phyloP scores from a whole-genome alignment of 23 red algal species.

The Cyanidioschyzon merolae region DNA sequence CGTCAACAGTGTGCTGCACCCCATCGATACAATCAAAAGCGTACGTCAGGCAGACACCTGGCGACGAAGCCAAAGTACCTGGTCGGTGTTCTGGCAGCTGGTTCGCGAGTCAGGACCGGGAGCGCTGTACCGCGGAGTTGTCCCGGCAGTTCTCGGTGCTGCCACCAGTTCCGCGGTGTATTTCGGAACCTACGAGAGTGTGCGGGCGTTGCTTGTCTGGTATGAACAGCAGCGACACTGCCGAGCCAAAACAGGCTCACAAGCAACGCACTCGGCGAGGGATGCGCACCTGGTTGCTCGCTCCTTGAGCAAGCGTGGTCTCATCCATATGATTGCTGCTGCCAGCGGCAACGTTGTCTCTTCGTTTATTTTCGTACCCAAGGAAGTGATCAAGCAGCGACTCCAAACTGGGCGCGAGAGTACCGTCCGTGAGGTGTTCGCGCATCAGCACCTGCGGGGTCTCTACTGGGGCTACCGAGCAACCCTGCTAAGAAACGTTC shows the following conservation, averaged over 20 bases:
- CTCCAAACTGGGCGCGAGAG: slow-evolving; percentile 42
- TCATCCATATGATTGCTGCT: slow-evolving; percentile 51
- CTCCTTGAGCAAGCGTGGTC: slow-evolving; percentile 9
- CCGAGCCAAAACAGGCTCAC: not conserved
- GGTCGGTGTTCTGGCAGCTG: not conserved
- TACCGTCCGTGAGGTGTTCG: slow-evolving; percentile 26
- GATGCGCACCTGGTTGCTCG: not conserved
- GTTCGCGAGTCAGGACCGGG: not conserved
- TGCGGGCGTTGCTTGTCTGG: slow-evolving; percentile 10
- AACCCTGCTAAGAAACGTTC: slow-evolving; percentile 70
- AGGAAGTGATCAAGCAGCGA: slow-evolving; percentile 91
- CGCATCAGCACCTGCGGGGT: slow-evolving; percentile 20
- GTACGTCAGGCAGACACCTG: slow-evolving; percentile 69
- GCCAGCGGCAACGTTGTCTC: slow-evolving; percentile 78
- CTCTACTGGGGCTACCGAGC: slow-evolving; percentile 70
- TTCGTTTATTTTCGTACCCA: slow-evolving; percentile 74
- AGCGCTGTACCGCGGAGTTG: slow-evolving; percentile 58
- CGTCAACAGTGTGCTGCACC: slow-evolving; percentile 51
- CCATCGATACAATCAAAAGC: slow-evolving; percentile 78
- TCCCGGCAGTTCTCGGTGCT: slow-evolving; percentile 51
- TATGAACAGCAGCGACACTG: not conserved
- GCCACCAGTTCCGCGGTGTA: slow-evolving; percentile 72
- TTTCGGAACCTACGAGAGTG: slow-evolving; percentile 72
- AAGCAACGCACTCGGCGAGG: not conserved
- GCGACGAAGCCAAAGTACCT: slow-evolving; percentile 12